These are phyloP conservation scores for Leccinum barrowsii DNA, from an alignment of 768 basidiomycete genomes.

Conservation along the genomic window DNA sequence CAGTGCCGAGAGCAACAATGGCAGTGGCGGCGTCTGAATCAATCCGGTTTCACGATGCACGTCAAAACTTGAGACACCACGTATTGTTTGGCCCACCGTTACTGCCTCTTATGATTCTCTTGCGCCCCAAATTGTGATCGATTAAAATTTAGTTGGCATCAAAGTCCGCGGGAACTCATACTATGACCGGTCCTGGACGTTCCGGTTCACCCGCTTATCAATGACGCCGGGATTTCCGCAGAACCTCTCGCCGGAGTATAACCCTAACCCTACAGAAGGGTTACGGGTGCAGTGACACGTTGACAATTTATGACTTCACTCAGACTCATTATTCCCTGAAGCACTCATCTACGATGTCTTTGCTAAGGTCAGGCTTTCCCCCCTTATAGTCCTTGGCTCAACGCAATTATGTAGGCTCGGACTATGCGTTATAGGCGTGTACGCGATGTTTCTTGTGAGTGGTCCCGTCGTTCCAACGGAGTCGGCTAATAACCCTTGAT, in stretches of 20 bases:
- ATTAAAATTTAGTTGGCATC: no score
- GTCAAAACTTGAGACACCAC: background rate
- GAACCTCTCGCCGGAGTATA: background rate
- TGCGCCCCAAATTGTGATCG: no score
- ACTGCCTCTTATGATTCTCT: no score
- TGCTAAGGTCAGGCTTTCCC: conserved; percentile 21
- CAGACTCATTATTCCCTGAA: background rate
- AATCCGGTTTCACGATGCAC: no score
- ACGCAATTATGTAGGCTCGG: conserved; percentile 45
- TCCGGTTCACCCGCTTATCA: no score
- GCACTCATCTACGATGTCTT: conserved; percentile 16
- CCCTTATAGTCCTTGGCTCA: background rate
- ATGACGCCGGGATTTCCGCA: no score
- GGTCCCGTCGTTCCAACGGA: background rate
- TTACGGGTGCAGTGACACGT: conserved; percentile 25
- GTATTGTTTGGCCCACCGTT: no score
- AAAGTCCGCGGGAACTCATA: no score
- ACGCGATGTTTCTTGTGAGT: conserved; percentile 86
- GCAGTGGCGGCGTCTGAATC: no score
- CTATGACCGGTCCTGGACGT: no score
- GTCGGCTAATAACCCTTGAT: conserved; percentile 9
- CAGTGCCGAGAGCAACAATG: no score
- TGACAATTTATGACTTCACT: conserved; percentile 3
- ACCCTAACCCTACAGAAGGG: conserved; percentile 18
- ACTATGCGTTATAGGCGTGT: conserved; percentile 83